These are phyloP conservation scores for Platanthera guangdongensis DNA, from an alignment of 106 monocot species.

Conservation along the genomic window DNA sequence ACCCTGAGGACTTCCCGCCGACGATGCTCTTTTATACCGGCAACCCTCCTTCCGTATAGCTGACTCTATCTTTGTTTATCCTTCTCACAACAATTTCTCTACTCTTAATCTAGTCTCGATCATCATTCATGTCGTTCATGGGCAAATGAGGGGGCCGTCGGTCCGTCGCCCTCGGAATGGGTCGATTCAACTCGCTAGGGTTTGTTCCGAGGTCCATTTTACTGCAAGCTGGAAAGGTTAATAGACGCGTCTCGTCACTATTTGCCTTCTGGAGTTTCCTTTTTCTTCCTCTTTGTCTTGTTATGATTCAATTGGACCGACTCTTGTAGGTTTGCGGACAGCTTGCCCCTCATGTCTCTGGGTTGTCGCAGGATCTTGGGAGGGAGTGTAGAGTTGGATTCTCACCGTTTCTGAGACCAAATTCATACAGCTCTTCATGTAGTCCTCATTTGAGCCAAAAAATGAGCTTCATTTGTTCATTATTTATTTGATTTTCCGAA, in stretches of 20 bases:
- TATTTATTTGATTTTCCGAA: neutral
- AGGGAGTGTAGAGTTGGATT: neutral
- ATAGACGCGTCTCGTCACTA: neutral
- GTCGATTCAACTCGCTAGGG: slow-evolving; percentile 2
- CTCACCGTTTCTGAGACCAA: neutral
- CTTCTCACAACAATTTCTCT: neutral
- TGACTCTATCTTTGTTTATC: no score
- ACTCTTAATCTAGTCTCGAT: neutral
- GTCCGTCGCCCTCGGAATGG: neutral
- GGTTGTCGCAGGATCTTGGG: neutral
- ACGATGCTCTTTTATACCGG: no score
- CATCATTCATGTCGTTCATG: neutral
- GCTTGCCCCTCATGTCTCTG: neutral
- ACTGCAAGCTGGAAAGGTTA: neutral
- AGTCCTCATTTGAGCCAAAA: neutral
- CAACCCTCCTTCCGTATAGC: no score
- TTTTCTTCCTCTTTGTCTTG: neutral
- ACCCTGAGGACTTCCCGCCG: no score
- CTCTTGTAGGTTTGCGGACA: neutral
- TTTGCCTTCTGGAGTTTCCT: neutral
- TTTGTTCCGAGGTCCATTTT: slow-evolving; percentile 7
- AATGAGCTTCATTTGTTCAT: neutral
- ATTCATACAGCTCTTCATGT: neutral
- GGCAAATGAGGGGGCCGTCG: neutral
- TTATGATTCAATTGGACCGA: neutral